Conservation (phyloP, 2,329 filamentous ascomycete genomes). For the Exserohilum turcica region DNA sequence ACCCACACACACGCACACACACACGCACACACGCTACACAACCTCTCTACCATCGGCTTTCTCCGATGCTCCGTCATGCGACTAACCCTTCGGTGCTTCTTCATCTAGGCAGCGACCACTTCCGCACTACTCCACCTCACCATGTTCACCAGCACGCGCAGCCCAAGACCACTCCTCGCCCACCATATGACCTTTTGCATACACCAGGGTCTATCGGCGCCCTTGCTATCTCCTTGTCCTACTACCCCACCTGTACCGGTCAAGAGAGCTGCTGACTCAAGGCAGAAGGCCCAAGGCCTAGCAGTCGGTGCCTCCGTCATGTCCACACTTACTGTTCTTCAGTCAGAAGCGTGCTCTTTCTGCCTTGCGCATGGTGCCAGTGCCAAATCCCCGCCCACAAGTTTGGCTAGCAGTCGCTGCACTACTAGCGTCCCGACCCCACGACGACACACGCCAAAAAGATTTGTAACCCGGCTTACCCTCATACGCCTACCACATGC, state of each 20-base stretch:
- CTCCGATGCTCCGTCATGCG: background rate
- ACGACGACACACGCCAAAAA: slow-evolving; percentile 10
- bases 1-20: no score
- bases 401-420: slow-evolving; percentile 13
- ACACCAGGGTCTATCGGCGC: slow-evolving; percentile 10
- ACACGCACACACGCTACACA: background rate
- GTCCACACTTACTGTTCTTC: slow-evolving; percentile 16
- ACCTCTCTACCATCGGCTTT: slow-evolving; percentile 3
- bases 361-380: slow-evolving; percentile 20
- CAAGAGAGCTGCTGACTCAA: slow-evolving; percentile 28
- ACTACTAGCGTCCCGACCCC: background rate
- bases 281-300: slow-evolving; percentile 33
- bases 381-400: slow-evolving; percentile 8
- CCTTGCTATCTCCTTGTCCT: slow-evolving; percentile 14
- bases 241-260: slow-evolving; percentile 42
- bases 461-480: slow-evolving; percentile 11
- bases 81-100: slow-evolving; percentile 9
- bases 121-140: slow-evolving; percentile 11
- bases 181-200: slow-evolving; percentile 34
- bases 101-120: slow-evolving; percentile 34
- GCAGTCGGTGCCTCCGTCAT: slow-evolving; percentile 18
- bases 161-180: slow-evolving; percentile 9
- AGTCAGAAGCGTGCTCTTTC: slow-evolving; percentile 6
- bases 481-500: background rate
- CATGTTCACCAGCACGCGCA: slow-evolving; percentile 19